Conservation (phyloP, 768 basidiomycete species). For the Serendipita sp. region DNA sequence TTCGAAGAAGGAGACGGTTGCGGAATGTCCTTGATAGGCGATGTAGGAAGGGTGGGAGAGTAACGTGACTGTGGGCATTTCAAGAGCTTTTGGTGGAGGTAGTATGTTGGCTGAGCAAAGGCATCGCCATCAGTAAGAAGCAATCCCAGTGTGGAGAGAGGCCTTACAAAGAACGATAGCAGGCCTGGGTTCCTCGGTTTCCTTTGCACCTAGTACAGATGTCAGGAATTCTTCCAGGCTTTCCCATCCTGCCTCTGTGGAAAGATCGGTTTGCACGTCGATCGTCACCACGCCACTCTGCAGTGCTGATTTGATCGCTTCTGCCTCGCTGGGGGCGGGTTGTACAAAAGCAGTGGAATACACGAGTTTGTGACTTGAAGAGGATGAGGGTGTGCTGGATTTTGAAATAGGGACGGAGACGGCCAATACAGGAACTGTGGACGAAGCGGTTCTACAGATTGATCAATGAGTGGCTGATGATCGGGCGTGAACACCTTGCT, state of each 20-base stretch:
- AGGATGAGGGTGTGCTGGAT: slow-evolving; percentile 8
- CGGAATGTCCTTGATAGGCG: slow-evolving; percentile 54
- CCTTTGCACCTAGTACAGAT: slow-evolving; percentile 29
- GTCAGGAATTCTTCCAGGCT: slow-evolving; percentile 54
- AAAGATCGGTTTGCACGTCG: slow-evolving; percentile 41
- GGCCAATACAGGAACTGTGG: background rate
- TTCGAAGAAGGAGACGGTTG: slow-evolving; percentile 60
- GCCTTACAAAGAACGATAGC: slow-evolving; percentile 54
- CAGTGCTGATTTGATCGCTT: slow-evolving; percentile 51
- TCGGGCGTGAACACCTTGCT: background rate
- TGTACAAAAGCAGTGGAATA: slow-evolving; percentile 42
- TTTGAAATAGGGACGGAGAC: background rate
- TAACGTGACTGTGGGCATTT: slow-evolving; percentile 58
- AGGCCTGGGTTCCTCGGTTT: slow-evolving; percentile 21
- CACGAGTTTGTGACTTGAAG: slow-evolving; percentile 30
- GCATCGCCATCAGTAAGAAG: background rate
- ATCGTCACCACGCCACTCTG: slow-evolving; percentile 53
- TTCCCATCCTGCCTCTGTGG: slow-evolving; percentile 42
- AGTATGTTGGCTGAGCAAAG: slow-evolving; percentile 48
- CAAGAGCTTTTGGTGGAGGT: slow-evolving; percentile 60
- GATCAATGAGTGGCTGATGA: background rate
- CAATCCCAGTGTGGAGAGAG: background rate
- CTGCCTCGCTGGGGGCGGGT: slow-evolving; percentile 32
- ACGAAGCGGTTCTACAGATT: background rate
- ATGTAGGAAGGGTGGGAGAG: slow-evolving; percentile 63